Evolutionary conservation across 2,329 filamentous ascomycete species (phyloP).

Genomic region (Dothidotthia symphoricarpi): DNA sequence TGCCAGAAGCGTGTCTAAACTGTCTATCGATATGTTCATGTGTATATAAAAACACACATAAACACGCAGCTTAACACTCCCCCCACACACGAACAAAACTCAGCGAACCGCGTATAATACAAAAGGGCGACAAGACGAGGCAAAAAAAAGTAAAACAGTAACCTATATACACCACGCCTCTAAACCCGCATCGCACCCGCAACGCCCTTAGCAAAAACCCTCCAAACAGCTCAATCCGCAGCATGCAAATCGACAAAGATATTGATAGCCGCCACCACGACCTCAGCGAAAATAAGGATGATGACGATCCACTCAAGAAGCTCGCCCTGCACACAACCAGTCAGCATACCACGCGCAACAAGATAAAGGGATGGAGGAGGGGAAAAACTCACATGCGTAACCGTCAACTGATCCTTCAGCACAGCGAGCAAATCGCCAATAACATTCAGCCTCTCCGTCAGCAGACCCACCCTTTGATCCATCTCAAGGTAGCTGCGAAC

Average conservation of each 20-base stretch:
- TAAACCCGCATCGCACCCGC: no score
- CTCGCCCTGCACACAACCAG: slow-evolving; percentile 40
- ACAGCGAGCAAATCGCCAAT: slow-evolving; percentile 92
- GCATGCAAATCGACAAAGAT: slow-evolving; percentile 93
- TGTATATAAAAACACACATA: no score
- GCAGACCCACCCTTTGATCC: slow-evolving; percentile 85
- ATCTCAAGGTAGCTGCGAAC: slow-evolving; percentile 96
- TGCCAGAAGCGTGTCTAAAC: no score
- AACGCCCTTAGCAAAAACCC: no score
- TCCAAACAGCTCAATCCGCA: slow-evolving; percentile 47
- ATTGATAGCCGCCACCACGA: slow-evolving; percentile 87
- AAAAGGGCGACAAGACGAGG: no score
- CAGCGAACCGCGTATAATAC: no score
- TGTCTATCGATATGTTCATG: no score
- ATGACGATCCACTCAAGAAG: slow-evolving; percentile 68
- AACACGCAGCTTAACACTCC: no score
- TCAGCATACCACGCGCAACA: slow-evolving; percentile 4
- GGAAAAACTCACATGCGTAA: slow-evolving; percentile 55
- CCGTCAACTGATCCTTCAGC: slow-evolving; percentile 90
- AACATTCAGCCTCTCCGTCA: slow-evolving; percentile 88
- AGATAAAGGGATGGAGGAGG: no score
- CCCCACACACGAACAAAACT: no score
- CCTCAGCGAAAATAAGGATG: slow-evolving; percentile 91
- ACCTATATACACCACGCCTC: background rate
- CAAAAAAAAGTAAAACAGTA: slow-evolving; percentile 7